phyloP scores from a whole-genome alignment of 2,329 filamentous ascomycete species.

The Trichoderma simmonsii region DNA sequence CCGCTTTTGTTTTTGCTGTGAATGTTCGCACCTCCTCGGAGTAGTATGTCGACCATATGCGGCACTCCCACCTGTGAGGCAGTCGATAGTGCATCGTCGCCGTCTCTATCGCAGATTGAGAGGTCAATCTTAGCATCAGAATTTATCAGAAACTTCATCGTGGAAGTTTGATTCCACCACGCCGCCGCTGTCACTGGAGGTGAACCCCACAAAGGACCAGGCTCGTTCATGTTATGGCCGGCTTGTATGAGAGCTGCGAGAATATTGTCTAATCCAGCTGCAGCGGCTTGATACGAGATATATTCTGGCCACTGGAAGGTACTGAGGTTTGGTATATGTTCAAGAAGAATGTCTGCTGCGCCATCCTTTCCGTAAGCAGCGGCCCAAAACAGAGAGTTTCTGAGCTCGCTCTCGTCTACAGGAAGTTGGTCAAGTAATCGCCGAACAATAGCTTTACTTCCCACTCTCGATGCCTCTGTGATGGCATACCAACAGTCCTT shows the following conservation, averaged over 20 bases:
- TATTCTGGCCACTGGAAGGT: background rate
- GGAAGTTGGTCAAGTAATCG: background rate
- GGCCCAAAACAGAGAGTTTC: background rate
- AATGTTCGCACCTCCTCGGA: background rate
- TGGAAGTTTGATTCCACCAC: background rate
- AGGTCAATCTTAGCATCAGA: background rate
- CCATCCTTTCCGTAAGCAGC: background rate
- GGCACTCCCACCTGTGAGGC: no score
- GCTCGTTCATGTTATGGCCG: background rate
- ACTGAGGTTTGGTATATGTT: background rate
- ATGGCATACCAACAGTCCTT: background rate
- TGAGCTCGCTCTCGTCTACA: background rate
- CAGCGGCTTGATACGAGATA: background rate
- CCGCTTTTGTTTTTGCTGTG: background rate
- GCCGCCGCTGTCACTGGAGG: background rate
- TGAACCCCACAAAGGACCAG: background rate
- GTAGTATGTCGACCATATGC: background rate
- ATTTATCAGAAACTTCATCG: background rate
- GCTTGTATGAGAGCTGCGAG: background rate
- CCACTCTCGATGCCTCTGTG: background rate
- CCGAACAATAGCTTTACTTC: background rate
- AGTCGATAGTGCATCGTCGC: no score
- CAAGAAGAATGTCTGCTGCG: background rate
- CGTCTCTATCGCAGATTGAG: background rate
- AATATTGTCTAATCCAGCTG: background rate